Evolutionary conservation across 208 protist species (phyloP).

Genomic region (Crithidia thermophila): DNA sequence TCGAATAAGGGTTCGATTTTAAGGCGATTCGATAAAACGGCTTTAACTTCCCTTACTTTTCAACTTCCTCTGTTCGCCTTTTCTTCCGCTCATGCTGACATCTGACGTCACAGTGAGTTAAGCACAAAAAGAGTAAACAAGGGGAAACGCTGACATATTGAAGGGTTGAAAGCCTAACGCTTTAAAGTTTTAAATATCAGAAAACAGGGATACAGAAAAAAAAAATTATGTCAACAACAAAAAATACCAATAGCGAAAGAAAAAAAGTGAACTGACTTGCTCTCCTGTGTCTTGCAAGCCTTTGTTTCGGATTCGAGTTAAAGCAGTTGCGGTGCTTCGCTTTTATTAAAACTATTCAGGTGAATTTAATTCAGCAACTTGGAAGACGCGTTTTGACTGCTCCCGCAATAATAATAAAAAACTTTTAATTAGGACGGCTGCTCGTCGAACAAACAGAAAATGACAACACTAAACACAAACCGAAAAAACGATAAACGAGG

Average conservation of each 20-base stretch:
- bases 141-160: not conserved
- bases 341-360: not conserved
- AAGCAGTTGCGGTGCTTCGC: not conserved
- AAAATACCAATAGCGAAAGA: not conserved
- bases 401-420: not conserved
- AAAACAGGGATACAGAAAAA: not conserved
- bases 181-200: not conserved
- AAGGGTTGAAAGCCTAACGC: no score
- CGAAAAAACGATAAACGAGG: not conserved
- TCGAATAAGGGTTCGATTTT: no score
- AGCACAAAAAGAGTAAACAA: not conserved
- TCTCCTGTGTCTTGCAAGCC: no score
- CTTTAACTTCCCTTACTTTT: no score
- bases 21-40: no score
- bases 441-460: not conserved
- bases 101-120: no score
- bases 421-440: not conserved
- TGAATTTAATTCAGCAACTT: no score
- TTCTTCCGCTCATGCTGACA: no score
- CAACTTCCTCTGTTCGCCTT: no score
- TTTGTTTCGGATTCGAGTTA: no score
- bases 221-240: slow-evolving; percentile 1
- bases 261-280: slow-evolving; percentile 5
- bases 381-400: no score
- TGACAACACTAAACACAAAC: not conserved